Percentiles rank a stretch among this genome's conserved stretches.
phyloP scores from a whole-genome alignment of 1,284 basidiomycete genomes.

The Papiliotrema flavescens region DNA sequence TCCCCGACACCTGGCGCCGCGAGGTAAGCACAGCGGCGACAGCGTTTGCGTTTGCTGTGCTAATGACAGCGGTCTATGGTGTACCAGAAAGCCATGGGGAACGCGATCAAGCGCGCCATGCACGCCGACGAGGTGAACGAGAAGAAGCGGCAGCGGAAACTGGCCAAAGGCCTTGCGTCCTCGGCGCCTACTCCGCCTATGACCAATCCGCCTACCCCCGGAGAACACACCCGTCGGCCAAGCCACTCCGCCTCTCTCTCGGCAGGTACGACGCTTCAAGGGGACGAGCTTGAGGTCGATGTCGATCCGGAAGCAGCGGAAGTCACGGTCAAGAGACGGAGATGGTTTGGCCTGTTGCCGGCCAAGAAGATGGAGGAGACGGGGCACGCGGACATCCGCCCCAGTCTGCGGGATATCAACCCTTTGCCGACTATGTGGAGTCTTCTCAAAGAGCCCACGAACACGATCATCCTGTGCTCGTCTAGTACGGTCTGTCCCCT shows the following conservation, averaged over 20 bases:
- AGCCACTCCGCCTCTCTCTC: not conserved
- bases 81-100: conserved; percentile 60
- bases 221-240: not conserved
- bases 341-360: conserved; percentile 4
- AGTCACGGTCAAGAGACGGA: conserved; percentile 13
- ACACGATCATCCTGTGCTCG: conserved; percentile 62
- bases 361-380: conserved; percentile 15
- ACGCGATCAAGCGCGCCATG: conserved; percentile 40
- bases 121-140: conserved; percentile 22
- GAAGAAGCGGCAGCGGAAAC: conserved; percentile 27
- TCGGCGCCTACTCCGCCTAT: conserved; percentile 29
- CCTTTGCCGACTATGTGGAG: conserved; percentile 61
- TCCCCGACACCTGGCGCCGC: conserved; percentile 76
- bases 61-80: conserved; percentile 59
- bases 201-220: conserved; percentile 13
- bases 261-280: not conserved
- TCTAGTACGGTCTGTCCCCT: conserved; percentile 57
- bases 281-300: conserved; percentile 3
- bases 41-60: not conserved
- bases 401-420: conserved; percentile 68
- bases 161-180: conserved; percentile 21
- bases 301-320: conserved; percentile 12
- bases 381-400: conserved; percentile 51
- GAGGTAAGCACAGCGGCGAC: conserved; percentile 48
- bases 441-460: conserved; percentile 63